Evolutionary conservation across 768 basidiomycete genomes (phyloP).

Genomic region (Trametes maxima): DNA sequence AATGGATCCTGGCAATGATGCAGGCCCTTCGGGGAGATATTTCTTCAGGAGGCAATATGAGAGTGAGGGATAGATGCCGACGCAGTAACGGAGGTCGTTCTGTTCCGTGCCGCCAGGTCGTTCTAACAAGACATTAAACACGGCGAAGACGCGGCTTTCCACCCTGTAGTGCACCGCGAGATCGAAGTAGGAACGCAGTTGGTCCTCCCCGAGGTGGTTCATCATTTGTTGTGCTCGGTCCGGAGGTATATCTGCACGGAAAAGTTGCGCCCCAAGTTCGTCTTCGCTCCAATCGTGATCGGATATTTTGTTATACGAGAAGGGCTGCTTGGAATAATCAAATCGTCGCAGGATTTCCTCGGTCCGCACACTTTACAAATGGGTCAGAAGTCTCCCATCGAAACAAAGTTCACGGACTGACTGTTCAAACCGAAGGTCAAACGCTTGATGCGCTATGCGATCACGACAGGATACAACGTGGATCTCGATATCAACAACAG

Average conservation of each 20-base stretch:
- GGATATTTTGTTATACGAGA: conserved; percentile 22
- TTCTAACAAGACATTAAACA: conserved; percentile 46
- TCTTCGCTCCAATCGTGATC: conserved; percentile 34
- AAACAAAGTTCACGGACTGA: conserved; percentile 43
- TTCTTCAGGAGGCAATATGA: conserved; percentile 54
- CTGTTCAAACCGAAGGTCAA: conserved; percentile 72
- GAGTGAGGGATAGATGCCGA: conserved; percentile 55
- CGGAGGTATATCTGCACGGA: conserved; percentile 11
- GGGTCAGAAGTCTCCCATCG: conserved; percentile 43
- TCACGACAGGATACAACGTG: conserved; percentile 74
- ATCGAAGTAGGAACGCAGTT: conserved; percentile 21
- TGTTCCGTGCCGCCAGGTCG: conserved; percentile 32
- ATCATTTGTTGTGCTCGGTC: conserved; percentile 13
- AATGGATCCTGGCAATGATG: conserved; percentile 36
- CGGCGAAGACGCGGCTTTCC: conserved; percentile 55
- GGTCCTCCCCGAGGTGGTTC: neutral
- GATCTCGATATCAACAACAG: conserved; percentile 57
- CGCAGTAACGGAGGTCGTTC: conserved; percentile 40
- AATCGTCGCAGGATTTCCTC: conserved; percentile 33
- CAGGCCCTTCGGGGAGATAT: conserved; percentile 45
- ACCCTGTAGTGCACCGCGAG: conserved; percentile 53
- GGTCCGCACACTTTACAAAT: conserved; percentile 29
- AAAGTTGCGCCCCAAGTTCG: conserved; percentile 37
- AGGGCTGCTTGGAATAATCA: conserved; percentile 23
- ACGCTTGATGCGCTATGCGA: conserved; percentile 63